These are phyloP conservation scores for Pythium aphanidermatum DNA, from an alignment of 352 stramenopile species.

Conservation along the genomic window DNA sequence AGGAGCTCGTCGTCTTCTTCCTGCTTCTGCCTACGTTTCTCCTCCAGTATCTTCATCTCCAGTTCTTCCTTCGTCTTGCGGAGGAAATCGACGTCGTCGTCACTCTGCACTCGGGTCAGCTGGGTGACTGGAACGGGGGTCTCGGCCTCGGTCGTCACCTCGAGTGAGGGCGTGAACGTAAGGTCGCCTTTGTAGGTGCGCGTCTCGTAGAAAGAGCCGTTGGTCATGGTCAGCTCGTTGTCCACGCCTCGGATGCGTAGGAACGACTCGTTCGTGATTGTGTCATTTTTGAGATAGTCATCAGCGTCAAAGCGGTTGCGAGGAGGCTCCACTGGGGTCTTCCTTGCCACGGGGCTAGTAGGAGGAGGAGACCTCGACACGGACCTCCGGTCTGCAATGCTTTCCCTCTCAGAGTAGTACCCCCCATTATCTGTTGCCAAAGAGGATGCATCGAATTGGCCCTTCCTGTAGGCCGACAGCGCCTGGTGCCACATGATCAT, in stretches of 20 bases:
- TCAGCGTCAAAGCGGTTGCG: conserved; percentile 37
- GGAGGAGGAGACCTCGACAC: background rate
- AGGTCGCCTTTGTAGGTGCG: conserved; percentile 65
- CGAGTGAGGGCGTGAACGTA: conserved; percentile 19
- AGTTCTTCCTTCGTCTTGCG: conserved; percentile 34
- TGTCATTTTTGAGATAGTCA: conserved; percentile 65
- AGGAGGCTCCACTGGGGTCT: background rate
- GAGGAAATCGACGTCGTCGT: conserved; percentile 45
- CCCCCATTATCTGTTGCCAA: conserved; percentile 2
- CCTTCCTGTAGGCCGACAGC: conserved; percentile 16
- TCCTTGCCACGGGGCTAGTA: too few species aligned
- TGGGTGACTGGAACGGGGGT: conserved; percentile 1
- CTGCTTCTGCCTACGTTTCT: conserved; percentile 19
- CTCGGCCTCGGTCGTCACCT: conserved; percentile 11
- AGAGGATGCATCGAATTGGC: background rate
- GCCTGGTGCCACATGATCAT: conserved; percentile 43
- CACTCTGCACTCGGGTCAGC: conserved; percentile 19
- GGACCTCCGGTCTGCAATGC: conserved; percentile 8
- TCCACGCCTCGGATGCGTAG: conserved; percentile 38
- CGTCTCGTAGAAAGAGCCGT: conserved; percentile 16
- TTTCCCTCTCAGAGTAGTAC: conserved; percentile 11
- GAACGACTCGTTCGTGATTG: conserved; percentile 71
- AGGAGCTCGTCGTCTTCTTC: conserved; percentile 15
- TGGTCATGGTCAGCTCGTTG: conserved; percentile 22
- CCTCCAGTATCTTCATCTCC: conserved; percentile 23